A percentile compares a stretch with the other conserved stretches of the same genome.
Conservation (phyloP, 164 flowering plant genomes). For the Taxillus chinensis region DNA sequence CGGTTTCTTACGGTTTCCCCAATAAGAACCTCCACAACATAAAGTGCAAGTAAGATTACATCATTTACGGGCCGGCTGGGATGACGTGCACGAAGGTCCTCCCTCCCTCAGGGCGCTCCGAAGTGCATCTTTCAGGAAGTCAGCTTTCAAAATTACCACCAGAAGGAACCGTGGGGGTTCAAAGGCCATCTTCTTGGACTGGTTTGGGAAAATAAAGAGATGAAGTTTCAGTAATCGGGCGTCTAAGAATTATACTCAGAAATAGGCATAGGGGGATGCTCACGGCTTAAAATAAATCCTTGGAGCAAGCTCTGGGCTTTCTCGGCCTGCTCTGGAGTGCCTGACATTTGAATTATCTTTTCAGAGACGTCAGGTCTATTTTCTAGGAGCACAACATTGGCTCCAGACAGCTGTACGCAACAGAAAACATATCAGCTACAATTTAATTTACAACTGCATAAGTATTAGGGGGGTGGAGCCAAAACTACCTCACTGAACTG, state of each 20-base stretch:
- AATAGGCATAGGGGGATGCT: slow-evolving; percentile 18
- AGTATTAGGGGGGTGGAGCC: neutral
- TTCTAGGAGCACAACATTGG: slow-evolving; percentile 63
- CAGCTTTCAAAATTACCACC: no score
- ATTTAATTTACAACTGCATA: neutral
- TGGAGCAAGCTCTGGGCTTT: slow-evolving; percentile 97
- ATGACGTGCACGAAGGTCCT: no score
- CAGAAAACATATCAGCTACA: neutral
- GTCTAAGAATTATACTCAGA: neutral
- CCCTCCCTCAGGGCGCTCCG: no score
- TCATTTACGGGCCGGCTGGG: no score
- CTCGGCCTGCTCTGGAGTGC: slow-evolving; percentile 95
- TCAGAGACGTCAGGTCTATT: slow-evolving; percentile 54
- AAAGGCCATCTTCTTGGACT: neutral
- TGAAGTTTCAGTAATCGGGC: neutral
- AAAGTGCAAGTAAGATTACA: no score
- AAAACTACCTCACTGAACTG: slow-evolving; percentile 83
- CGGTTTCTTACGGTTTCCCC: no score
- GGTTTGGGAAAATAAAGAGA: neutral
- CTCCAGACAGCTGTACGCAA: slow-evolving; percentile 73
- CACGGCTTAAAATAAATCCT: slow-evolving; percentile 96
- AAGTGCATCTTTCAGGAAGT: no score
- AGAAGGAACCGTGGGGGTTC: no score
- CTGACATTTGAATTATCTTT: slow-evolving; percentile 76
- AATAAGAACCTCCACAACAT: no score